Base-by-base conservation (phyloP, 768 basidiomycete genomes). In the Kwoniella sp. region DNA sequence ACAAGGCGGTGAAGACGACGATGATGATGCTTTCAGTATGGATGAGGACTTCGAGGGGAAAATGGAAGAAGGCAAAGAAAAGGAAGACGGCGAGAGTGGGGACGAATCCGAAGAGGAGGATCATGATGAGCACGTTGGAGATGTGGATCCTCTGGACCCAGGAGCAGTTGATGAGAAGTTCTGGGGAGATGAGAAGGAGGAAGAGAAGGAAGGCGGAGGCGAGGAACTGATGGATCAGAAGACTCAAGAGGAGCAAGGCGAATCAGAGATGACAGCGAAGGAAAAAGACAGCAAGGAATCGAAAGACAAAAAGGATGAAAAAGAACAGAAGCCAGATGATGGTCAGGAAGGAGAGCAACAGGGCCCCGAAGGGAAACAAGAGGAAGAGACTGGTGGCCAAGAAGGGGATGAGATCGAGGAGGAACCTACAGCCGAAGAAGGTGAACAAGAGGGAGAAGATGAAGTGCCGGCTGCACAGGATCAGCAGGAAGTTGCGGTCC, bases 151-250 rank as follows among this genome's bases (percentile, higher is more conserved):
- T 1, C 82, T 85, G 19, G 95, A 97, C 80, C 89, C 91, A 9
- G 84, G 86, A 25, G 88, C 88, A 0, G 85, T 96, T 17, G 95
- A 98, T 74, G 95, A 99, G 82, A 97, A 98, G 82, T 83, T 99
- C 69, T 98, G 96, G 95, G 92, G 90, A 21, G 90, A 94, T 67
- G 89, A 95, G 57, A 71, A 79, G 33, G 70, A 81, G 51, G 77
- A 86, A 3, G 83, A 85, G 26, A 83, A 86, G 54, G 74, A 83
- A 15, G 81, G 84, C 22, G 78, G 83, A n/a, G 80, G 79, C 26
- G 83, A 87, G 49, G 85, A 86, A 50, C 86, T 87, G 75, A 81
- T 84, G 24, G 82, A 86, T 59, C 81, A 89, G 66, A 87, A 90
- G 66, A 85, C 83, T 2, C 55, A 75, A 37, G 64, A 77, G 63